Percentiles rank a stretch among this genome's conserved stretches.
Conservation (phyloP, 371 early-diverging fungal species). For the Circinella minor region DNA sequence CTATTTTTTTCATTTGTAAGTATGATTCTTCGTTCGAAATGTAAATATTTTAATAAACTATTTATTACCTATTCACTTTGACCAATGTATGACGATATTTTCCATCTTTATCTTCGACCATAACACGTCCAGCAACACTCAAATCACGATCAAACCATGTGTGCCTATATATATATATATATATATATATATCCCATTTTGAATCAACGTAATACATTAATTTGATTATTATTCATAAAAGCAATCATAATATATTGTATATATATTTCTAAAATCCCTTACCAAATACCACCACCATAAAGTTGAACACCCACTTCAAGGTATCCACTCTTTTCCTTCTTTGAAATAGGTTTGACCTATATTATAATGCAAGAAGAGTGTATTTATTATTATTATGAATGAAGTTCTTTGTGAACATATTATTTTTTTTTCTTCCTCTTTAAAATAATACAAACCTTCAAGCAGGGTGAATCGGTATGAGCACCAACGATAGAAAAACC, state of each 20-base stretch:
- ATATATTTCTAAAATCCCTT: slow-evolving; percentile 10
- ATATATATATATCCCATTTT: background rate
- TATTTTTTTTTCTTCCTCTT: background rate
- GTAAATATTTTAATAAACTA: too few species aligned
- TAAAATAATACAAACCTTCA: slow-evolving; percentile 67
- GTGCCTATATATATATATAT: slow-evolving; percentile 57
- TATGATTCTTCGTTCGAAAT: too few species aligned
- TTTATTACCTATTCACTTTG: slow-evolving; percentile 66
- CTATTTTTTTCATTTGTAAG: slow-evolving; percentile 21
- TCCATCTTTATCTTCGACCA: slow-evolving; percentile 79
- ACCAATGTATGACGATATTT: slow-evolving; percentile 76
- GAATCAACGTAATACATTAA: slow-evolving; percentile 27
- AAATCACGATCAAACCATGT: slow-evolving; percentile 99
- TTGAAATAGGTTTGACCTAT: slow-evolving; percentile 91
- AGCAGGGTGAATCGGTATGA: slow-evolving; percentile 97
- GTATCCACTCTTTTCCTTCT: slow-evolving; percentile 82
- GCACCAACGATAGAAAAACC: slow-evolving; percentile 93
- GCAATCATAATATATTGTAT: background rate
- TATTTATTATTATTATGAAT: background rate
- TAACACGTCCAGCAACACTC: slow-evolving; percentile 92
- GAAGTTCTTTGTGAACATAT: background rate
- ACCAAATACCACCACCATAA: slow-evolving; percentile 95
- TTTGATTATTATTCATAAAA: background rate
- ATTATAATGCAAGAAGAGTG: background rate
- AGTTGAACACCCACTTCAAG: slow-evolving; percentile 88